Evolutionary conservation across 2,329 filamentous ascomycete genomes (phyloP), one percentile per base, ranked within the genome.

Genomic region (Talaromyces piceae): DNA sequence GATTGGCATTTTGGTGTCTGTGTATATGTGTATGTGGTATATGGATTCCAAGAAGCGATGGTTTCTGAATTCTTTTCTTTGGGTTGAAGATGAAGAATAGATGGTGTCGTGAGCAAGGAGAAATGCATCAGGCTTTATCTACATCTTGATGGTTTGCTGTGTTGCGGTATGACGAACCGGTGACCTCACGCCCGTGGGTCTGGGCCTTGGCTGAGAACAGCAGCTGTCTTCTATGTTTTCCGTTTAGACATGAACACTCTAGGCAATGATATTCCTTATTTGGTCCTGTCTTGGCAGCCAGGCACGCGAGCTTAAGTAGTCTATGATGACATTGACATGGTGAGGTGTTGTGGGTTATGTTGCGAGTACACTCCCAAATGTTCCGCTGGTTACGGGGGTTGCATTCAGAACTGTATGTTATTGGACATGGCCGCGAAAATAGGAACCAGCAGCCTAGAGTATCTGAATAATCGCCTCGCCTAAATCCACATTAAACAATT

Each of bases 181-280:
- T 54, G 52, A 54, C 52, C 48, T 54, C 52, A 54, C n/a, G n/a
- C 16, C 47, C 37, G 52, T 48, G 52, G 52, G 52, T 50, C 52
- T 44, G 22, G 25, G 13, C 25, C 23, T 25, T 45, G 26, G 26
- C 44, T 22, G 25, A 41, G 27, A 39, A 20, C 44, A 20, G 44
- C n/a, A 23, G 28, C 33, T 37, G 16, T 11, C 20, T 5, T 13
- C 18, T 3, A 37, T 37, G n/a, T n/a, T 13, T n/a, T 31, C 30
- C 16, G 6, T 31, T 28, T 28, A 30, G 27, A 12, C 6, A 16
- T 6, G 8, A n/a, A n/a, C 16, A 16, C 31, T n/a, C n/a, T 33
- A 3, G 8, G 5, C 8, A 2, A 33, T 33, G 31, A n/a, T 8
- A 33, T 33, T 1, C 7, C 12, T 33, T 2, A 3, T 5, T 7